Evolutionary conservation across 345 rosid genomes (phyloP).

Genomic region (Gossypium stocksii): DNA sequence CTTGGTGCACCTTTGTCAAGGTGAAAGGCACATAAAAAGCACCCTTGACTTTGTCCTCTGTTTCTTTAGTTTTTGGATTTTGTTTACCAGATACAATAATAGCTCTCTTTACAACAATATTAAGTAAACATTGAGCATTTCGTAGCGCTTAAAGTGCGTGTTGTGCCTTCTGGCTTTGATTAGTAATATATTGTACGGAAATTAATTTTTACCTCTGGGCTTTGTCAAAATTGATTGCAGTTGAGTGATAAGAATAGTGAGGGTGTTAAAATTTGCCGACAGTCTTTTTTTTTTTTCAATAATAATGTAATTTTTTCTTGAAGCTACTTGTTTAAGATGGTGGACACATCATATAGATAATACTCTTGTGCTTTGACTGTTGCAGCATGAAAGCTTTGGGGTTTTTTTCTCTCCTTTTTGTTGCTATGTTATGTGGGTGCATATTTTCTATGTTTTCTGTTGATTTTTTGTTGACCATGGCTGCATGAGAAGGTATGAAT

Average conservation of each 20-base stretch:
- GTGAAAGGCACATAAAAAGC: neutral
- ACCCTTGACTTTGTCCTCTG: no score
- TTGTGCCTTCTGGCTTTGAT: neutral
- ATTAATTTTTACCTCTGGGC: neutral
- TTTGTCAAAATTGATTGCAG: neutral
- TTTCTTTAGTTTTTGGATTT: neutral
- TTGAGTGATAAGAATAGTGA: neutral
- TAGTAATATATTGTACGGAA: neutral
- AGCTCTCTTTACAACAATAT: neutral
- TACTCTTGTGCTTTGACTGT: neutral
- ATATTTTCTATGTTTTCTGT: neutral
- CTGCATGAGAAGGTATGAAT: neutral
- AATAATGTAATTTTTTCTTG: neutral
- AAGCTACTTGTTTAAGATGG: neutral
- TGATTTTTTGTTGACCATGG: neutral
- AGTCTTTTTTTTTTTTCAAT: neutral
- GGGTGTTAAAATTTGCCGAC: neutral
- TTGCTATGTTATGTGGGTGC: neutral
- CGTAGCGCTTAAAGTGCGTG: neutral
- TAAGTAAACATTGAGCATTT: neutral
- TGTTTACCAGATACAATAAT: neutral
- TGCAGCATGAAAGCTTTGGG: neutral
- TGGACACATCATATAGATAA: neutral
- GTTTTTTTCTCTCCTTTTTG: neutral
- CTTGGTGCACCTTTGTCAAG: neutral